Percentiles rank a stretch among this genome's conserved stretches.
These are phyloP conservation scores for Ogataea ganodermae DNA, from an alignment of 805 yeast genomes.

Conservation along the genomic window DNA sequence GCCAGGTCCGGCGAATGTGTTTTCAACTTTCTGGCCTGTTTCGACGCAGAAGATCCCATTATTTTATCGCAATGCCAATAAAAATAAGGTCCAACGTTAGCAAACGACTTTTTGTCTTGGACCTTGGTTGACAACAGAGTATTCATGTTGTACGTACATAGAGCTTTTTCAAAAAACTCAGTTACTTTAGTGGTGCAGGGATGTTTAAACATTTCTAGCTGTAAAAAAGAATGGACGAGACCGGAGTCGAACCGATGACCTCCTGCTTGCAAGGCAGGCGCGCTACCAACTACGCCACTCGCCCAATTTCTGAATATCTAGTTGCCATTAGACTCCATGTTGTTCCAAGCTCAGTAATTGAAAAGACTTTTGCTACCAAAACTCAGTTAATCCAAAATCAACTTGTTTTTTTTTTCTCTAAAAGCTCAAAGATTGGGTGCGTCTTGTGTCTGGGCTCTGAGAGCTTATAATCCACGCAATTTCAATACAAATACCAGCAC, in stretches of 20 bases:
- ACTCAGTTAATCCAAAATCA: no score
- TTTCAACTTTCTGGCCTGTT: slow-evolving; percentile 19
- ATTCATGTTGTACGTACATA: no score
- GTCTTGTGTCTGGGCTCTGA: no score
- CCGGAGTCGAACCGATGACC: slow-evolving; percentile 81
- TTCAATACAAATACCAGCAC: no score
- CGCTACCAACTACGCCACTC: slow-evolving; percentile 85
- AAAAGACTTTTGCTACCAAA: no score
- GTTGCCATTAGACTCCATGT: no score
- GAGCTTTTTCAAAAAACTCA: no score
- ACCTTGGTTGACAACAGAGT: no score
- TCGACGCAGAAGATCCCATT: slow-evolving; percentile 32
- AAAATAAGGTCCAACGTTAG: neutral
- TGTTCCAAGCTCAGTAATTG: no score
- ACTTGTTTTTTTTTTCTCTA: no score
- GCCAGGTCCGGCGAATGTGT: slow-evolving; percentile 9
- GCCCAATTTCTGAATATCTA: slow-evolving; percentile 43
- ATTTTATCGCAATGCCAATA: neutral
- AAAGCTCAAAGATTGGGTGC: no score
- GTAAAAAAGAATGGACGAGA: slow-evolving; percentile 57
- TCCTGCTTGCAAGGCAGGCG: slow-evolving; percentile 77
- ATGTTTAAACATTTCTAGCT: slow-evolving; percentile 1
- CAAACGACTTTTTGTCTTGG: neutral
- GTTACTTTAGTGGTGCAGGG: neutral
- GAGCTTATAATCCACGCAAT: no score